These are phyloP conservation scores for Closterium sp. DNA, from an alignment of 139 green algal species.

Conservation along the genomic window DNA sequence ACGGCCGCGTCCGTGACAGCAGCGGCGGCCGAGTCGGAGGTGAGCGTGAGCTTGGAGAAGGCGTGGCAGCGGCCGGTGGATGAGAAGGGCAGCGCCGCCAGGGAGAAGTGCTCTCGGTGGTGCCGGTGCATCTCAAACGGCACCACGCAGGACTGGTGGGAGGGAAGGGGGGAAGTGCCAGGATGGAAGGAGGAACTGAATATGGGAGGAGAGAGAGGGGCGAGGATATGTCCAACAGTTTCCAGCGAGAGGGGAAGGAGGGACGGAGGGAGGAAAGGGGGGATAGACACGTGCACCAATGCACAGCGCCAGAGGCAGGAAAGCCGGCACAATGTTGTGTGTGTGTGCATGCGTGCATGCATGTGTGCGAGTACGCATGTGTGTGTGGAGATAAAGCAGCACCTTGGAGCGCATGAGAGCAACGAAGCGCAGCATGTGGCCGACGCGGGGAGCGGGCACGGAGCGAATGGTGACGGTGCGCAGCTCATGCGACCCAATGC, in stretches of 20 bases:
- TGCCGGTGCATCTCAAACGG: neutral
- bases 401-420: constrained; percentile 43
- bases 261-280: neutral
- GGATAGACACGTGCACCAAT: too few relatives aligned
- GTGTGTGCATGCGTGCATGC: too few relatives aligned
- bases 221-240: too few relatives aligned
- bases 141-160: constrained; percentile 3
- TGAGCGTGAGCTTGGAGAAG: constrained; percentile 51
- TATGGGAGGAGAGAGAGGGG: neutral
- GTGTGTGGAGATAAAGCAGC: neutral
- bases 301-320: too few relatives aligned
- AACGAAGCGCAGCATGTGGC: constrained; percentile 32
- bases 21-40: neutral
- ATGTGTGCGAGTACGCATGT: too few relatives aligned
- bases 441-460: neutral
- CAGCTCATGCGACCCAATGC: constrained; percentile 20
- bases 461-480: constrained; percentile 29
- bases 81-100: constrained; percentile 12
- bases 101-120: neutral
- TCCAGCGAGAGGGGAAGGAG: neutral
- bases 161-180: neutral
- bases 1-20: neutral
- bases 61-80: constrained; percentile 16
- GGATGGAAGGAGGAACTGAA: neutral
- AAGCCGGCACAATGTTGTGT: too few relatives aligned